Conservation (phyloP, 78 protist genomes). For the Creolimax fragrantissima region DNA sequence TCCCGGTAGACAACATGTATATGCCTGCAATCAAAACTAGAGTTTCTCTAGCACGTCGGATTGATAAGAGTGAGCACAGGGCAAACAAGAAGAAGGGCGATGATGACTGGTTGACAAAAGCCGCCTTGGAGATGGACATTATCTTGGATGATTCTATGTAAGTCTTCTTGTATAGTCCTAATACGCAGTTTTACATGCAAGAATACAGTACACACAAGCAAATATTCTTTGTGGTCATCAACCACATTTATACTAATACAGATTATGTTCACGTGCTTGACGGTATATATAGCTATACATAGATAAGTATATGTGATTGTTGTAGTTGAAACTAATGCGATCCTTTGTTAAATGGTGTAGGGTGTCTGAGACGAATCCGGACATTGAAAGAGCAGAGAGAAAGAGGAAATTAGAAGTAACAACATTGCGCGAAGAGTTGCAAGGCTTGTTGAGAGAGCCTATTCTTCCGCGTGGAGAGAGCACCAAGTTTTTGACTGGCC, state of each 20-base stretch:
- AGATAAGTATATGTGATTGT: not conserved
- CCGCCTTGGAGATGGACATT: slow-evolving; percentile 23
- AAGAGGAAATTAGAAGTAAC: not conserved
- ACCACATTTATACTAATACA: not conserved
- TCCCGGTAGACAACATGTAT: not conserved
- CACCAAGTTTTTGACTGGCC: not conserved
- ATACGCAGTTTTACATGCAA: not conserved
- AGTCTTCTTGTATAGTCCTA: not conserved
- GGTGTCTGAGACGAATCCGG: not conserved
- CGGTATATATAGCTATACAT: not conserved
- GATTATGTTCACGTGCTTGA: not conserved
- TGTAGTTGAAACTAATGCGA: not conserved
- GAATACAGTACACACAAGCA: not conserved
- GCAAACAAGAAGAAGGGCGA: not conserved
- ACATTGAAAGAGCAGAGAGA: not conserved
- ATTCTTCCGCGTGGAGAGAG: not conserved
- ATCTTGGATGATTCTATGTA: slow-evolving; percentile 12
- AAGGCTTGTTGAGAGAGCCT: not conserved
- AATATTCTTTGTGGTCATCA: not conserved
- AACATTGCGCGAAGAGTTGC: not conserved
- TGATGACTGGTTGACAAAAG: not conserved
- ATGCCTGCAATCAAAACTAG: not conserved
- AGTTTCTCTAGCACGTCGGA: not conserved
- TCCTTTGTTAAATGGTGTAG: not conserved
- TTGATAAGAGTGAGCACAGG: not conserved